Base-by-base conservation (phyloP, 2,329 filamentous ascomycete species). In the Aspergillus japonicus region DNA sequence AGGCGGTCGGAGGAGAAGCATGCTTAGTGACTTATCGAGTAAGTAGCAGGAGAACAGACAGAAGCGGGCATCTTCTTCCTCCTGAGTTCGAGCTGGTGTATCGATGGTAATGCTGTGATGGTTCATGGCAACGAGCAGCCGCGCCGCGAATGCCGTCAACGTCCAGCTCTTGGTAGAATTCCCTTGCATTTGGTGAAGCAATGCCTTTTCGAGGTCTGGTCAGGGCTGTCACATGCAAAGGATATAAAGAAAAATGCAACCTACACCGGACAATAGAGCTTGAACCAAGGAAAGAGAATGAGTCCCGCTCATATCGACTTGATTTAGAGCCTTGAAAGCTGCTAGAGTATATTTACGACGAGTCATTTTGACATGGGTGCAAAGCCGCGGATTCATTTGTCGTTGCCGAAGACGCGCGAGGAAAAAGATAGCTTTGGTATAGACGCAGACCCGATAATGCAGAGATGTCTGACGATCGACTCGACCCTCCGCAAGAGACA, bases 381-480 rank as follows among this genome's bases (percentile, higher is more conserved):
- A 8, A 29, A 29, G 2, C 42, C 33, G 10, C 44, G 23, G 5
- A 33, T 44, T 24, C 23, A 24, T 42, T 29, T 44, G 23, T 11
- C n/a, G 14, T 16, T 54, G 19, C 12, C 35, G 51, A 5, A 54
- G 16, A 6, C 51, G 51, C 11, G 51, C 35, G 35, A 54, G 33
- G 21, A 44, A 54, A 24, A 54, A 33, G 4, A 54, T 24, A 2
- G 51, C 51, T 47, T 54, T 54, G 14, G 35, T 54, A 21, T 44
- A 54, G 5, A 54, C 51, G 21, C 51, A 54, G 6, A 54, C 51
- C 4, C 23, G 51, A 54, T 54, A 54, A 26, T 54, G 51, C 35
- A 54, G 8, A 4, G 35, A 47, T 19, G 51, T 54, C 51, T 54
- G 51, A 10, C 35, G 21, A 21, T 54, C 51, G 5, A 54, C 19